Conservation (phyloP, 2,329 filamentous ascomycete genomes). For the Blastomyces gilchristii region DNA sequence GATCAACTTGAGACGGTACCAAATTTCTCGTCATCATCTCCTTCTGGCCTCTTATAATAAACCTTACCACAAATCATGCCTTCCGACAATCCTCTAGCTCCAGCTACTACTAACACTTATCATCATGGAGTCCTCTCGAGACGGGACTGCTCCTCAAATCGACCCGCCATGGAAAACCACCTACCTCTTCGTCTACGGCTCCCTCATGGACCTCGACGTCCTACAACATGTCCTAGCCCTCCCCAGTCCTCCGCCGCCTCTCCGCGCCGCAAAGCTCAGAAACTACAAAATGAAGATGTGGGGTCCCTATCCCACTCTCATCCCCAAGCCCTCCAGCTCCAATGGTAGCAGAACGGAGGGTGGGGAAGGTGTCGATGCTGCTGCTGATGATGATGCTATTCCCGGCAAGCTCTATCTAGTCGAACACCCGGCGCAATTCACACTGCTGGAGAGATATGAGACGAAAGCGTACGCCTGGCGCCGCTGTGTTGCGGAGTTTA, state of each 20-base stretch:
- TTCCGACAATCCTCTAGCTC: too few species aligned
- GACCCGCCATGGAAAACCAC: conserved; percentile 3
- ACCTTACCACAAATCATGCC: too few species aligned
- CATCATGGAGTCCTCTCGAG: background rate
- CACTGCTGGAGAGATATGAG: conserved; percentile 11
- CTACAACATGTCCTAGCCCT: conserved; percentile 10
- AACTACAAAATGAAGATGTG: conserved; percentile 15
- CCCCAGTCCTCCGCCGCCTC: conserved; percentile 1
- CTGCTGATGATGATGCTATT: conserved; percentile 3
- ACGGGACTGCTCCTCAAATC: background rate
- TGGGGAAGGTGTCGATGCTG: background rate
- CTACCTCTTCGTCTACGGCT: conserved; percentile 14
- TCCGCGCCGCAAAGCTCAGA: conserved; percentile 9
- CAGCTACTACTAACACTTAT: too few species aligned
- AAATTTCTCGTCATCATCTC: too few species aligned
- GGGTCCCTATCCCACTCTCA: conserved; percentile 11
- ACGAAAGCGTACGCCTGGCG: conserved; percentile 11
- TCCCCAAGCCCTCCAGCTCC: background rate
- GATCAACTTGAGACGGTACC: too few species aligned
- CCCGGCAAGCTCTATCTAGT: conserved; percentile 10
- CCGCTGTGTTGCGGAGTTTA: conserved; percentile 8
- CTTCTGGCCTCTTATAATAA: too few species aligned
- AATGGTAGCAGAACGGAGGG: too few species aligned
- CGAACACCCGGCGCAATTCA: conserved; percentile 9
- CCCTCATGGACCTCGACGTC: conserved; percentile 13